Base-by-base conservation (phyloP, 257 asterid species). In the Nicotiana otophora region DNA sequence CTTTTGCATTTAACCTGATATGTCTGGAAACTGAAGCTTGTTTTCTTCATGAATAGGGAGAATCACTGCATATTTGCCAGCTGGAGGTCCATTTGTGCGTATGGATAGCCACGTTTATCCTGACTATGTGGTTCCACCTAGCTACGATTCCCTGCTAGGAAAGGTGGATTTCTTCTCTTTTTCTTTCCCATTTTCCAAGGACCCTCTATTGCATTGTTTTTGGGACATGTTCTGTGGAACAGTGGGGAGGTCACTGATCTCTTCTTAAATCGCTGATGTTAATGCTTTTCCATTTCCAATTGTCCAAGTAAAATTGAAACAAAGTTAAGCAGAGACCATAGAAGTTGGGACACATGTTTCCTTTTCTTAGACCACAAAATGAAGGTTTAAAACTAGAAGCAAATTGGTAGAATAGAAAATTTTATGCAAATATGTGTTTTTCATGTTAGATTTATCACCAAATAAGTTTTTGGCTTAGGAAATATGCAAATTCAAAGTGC, bases 31-130 rank as follows among this genome's bases (percentile, higher is more conserved):
- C 81, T 84, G 30, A 72, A 64, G 61, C 60, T 33, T 42, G 34
- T 67, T 5, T 60, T 36, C 46, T 85, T 63, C 36, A 20, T 89
- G 62, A 81, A 87, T 91, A 96, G 99, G 99, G 87, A 94, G 95
- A 88, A 91, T 96, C 88, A 96, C 99, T 80, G 51, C 98, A 64
- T 94, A 96, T 86, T 85, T 96, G 90, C 99, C 99, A 64, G 87
- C 98, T 82, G 99, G 99, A 87, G 99, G 99, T 81, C 98, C 98
- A 20, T 96, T 96, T 86, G 98, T 93, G 70, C 91, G 99, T 82
- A 96, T 96, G 99, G 99, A 96, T 87, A 96, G 98, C 93, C 99
- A 96, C 85, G 96, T 96, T 78, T 96, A 96, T 87, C 95, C 98
- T 31, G 98, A 91, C 88, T 96, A 96, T 82, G 98, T 94, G 90